Evolutionary conservation across 345 rosid species (phyloP).

Genomic region (Lepidium didymum): DNA sequence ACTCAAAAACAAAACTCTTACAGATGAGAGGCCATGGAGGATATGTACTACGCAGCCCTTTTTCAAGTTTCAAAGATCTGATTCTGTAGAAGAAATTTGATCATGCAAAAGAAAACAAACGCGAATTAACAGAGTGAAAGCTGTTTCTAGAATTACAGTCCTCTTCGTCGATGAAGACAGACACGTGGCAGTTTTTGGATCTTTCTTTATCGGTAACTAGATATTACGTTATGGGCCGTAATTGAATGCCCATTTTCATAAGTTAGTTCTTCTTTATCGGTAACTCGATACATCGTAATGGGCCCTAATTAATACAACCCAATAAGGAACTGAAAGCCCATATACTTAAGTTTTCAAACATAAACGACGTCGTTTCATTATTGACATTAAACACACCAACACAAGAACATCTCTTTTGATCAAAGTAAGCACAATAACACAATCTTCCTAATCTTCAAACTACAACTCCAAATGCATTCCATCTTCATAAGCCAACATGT

Average conservation of each 20-base stretch:
- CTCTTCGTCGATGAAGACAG: background rate
- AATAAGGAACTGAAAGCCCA: background rate
- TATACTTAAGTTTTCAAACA: background rate
- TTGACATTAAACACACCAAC: background rate
- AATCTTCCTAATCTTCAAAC: background rate
- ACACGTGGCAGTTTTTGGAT: background rate
- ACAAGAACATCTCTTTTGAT: background rate
- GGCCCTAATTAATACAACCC: background rate
- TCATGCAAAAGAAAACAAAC: background rate
- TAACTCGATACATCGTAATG: background rate
- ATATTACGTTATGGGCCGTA: background rate
- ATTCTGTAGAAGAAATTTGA: background rate
- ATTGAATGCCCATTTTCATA: background rate
- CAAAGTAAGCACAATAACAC: background rate
- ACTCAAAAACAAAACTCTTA: background rate
- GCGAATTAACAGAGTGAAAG: background rate
- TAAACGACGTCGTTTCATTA: background rate
- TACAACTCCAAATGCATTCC: background rate
- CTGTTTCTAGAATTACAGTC: background rate
- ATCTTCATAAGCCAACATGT: background rate
- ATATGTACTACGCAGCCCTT: background rate
- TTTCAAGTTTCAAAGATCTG: background rate
- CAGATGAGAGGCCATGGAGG: conserved; percentile 7
- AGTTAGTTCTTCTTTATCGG: too few relatives aligned
- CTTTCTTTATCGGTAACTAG: background rate